Percentiles rank a stretch among this genome's conserved stretches.
Evolutionary conservation across 1,284 basidiomycete genomes (phyloP).

Genomic region (Sparassis latifolia): DNA sequence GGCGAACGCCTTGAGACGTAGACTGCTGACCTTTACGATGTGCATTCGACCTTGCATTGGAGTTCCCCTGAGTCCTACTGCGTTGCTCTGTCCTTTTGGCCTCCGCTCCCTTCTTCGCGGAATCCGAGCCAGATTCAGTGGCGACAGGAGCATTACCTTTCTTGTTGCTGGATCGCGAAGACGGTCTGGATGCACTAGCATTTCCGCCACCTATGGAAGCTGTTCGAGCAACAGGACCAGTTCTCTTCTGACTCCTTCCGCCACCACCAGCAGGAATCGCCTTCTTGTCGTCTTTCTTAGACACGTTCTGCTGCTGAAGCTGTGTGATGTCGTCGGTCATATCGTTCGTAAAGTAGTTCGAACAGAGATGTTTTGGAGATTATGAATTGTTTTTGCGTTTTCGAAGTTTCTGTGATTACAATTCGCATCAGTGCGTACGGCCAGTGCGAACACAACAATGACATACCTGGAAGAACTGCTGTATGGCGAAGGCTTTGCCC

Average conservation of each 20-base stretch:
- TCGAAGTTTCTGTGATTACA: slow-evolving; percentile 18
- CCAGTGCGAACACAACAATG: slow-evolving; percentile 11
- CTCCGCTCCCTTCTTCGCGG: slow-evolving; percentile 53
- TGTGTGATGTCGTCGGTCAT: slow-evolving; percentile 75
- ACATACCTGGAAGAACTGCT: slow-evolving; percentile 42
- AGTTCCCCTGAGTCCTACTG: slow-evolving; percentile 43
- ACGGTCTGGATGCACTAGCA: slow-evolving; percentile 44
- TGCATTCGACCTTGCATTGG: slow-evolving; percentile 36
- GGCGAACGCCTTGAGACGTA: slow-evolving; percentile 43
- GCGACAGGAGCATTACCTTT: slow-evolving; percentile 35
- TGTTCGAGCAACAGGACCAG: slow-evolving; percentile 38
- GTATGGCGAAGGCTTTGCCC: slow-evolving; percentile 65
- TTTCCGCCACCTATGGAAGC: slow-evolving; percentile 39
- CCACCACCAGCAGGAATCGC: slow-evolving; percentile 24
- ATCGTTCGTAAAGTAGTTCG: slow-evolving; percentile 62
- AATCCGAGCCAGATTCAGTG: slow-evolving; percentile 63
- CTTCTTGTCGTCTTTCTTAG: slow-evolving; percentile 59
- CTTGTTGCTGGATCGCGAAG: slow-evolving; percentile 55
- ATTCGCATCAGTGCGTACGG: slow-evolving; percentile 9
- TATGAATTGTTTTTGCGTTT: slow-evolving; percentile 35
- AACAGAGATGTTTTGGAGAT: slow-evolving; percentile 44
- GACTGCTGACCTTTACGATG: slow-evolving; percentile 50
- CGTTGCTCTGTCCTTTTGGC: slow-evolving; percentile 47
- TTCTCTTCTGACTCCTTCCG: slow-evolving; percentile 50
- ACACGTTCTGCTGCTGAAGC: slow-evolving; percentile 37